Evolutionary conservation across 2,329 filamentous ascomycete genomes (phyloP), one percentile per base, ranked within the genome.

Genomic region (Rachicladosporium sp.): DNA sequence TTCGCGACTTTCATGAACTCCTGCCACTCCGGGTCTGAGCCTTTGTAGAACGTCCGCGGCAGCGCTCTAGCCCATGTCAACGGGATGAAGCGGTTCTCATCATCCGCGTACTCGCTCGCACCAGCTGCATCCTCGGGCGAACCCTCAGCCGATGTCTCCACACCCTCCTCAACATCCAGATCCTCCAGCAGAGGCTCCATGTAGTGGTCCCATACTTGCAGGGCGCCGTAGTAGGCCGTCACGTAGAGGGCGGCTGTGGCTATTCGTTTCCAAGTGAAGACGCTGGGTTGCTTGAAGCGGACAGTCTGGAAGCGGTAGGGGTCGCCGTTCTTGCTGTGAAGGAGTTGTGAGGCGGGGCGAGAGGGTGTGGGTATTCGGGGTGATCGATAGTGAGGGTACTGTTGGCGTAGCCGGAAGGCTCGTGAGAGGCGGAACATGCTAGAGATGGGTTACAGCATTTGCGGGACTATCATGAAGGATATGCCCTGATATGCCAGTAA

Each of bases 21-120:
- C 49, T 70, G 63, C 69, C 68, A 71, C 46, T 72, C 69, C 3
- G 68, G 67, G 57, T 72, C 69, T n/a, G 61, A 65, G 15, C 64
- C 66, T 48, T 60, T 66, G 54, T 70, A 72, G 42, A 56, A 69
- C 3, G 55, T 60, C 29, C 53, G 50, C 3, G 60, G 62, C 40
- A 60, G 49, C 41, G 61, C 57, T 36, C 54, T 62, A n/a, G 66
- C 57, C 47, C 64, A 63, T 4, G 66, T 66, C 15, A 71, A 55
- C 13, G 69, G 68, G 21, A 73, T 61, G 54, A 73, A 73, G 10
- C 66, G 43, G 10, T 61, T 51, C 36, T 58, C 56, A 13, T 62
- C 59, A 33, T 53, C 54, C 13, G 50, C 53, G 39, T 47, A 59
- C 33, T 47, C 55, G 2, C 54, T 52, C 2, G 56, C 58, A 2